Conservation (phyloP, 805 yeast genomes). For the Ogataea trehaloabstinens region DNA sequence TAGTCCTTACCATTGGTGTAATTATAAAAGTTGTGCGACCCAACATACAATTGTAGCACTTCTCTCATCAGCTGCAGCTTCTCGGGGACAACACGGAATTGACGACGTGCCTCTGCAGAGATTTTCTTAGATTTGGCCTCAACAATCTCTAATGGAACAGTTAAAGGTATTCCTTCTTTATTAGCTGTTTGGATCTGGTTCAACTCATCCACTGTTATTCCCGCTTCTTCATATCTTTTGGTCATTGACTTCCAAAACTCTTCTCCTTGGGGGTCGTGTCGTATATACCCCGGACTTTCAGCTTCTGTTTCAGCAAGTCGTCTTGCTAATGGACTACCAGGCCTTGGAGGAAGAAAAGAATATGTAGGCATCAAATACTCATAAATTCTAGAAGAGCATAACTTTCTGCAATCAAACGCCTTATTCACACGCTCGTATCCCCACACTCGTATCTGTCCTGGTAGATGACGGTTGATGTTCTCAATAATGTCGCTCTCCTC, state of each 20-base stretch:
- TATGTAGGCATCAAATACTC: conserved; percentile 93
- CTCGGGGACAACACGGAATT: conserved; percentile 61
- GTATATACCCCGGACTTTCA: conserved; percentile 56
- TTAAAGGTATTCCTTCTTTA: conserved; percentile 34
- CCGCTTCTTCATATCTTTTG: conserved; percentile 34
- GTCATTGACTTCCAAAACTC: conserved; percentile 65
- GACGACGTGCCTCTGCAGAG: conserved; percentile 67
- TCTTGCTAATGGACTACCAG: conserved; percentile 61
- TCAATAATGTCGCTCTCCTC: conserved; percentile 74
- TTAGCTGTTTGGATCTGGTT: conserved; percentile 36
- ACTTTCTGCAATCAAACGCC: conserved; percentile 89
- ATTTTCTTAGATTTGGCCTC: conserved; percentile 52
- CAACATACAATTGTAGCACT: conserved; percentile 72
- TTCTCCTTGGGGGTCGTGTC: conserved; percentile 67
- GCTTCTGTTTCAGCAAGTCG: conserved; percentile 52
- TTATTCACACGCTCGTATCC: conserved; percentile 86
- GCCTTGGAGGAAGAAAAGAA: conserved; percentile 88
- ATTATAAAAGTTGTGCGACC: conserved; percentile 80
- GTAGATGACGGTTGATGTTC: conserved; percentile 72
- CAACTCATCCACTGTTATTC: conserved; percentile 39
- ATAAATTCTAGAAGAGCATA: conserved; percentile 94
- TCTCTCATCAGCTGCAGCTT: conserved; percentile 63
- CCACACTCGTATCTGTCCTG: conserved; percentile 90
- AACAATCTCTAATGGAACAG: conserved; percentile 34
- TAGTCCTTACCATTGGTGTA: conserved; percentile 51